A percentile compares a stretch with the other conserved stretches of the same genome.
Evolutionary conservation across 2,329 filamentous ascomycete genomes (phyloP).

Genomic region (Aspergillus ustus): DNA sequence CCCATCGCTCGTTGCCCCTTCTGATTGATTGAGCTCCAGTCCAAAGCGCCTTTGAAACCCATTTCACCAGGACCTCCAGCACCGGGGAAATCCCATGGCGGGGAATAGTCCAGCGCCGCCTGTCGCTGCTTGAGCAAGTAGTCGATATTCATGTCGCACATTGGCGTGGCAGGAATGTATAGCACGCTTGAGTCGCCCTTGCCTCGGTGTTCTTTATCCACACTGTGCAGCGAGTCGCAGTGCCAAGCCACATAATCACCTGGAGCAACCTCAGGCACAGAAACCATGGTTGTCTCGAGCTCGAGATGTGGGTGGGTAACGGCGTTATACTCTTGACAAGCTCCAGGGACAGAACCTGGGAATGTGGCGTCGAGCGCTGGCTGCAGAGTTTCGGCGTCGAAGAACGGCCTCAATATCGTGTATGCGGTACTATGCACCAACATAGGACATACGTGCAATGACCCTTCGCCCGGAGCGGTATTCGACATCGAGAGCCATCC

Average conservation of each 20-base stretch:
- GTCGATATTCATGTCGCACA: conserved; percentile 73
- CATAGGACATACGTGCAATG: conserved; percentile 79
- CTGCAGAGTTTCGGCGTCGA: conserved; percentile 58
- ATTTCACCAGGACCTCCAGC: conserved; percentile 48
- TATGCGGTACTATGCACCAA: conserved; percentile 78
- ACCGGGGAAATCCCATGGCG: conserved; percentile 72
- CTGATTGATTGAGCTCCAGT: conserved; percentile 45
- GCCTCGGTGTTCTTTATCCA: conserved; percentile 78
- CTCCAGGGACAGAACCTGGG: conserved; percentile 71
- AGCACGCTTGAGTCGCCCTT: conserved; percentile 77
- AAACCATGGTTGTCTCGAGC: conserved; percentile 71
- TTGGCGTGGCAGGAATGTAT: conserved; percentile 86
- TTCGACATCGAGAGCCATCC: conserved; percentile 81
- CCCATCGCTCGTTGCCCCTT: conserved; percentile 63
- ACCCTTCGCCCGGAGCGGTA: conserved; percentile 76
- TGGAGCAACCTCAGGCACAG: conserved; percentile 69
- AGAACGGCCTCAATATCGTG: conserved; percentile 82
- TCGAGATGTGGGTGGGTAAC: conserved; percentile 72
- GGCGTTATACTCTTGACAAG: conserved; percentile 69
- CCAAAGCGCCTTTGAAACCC: conserved; percentile 44
- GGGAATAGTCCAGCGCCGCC: conserved; percentile 71
- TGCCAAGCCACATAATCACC: conserved; percentile 82
- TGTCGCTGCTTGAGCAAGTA: conserved; percentile 73
- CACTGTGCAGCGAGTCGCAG: conserved; percentile 79
- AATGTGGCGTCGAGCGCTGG: conserved; percentile 54